These are phyloP conservation scores for Rugonectria rugulosa DNA, from an alignment of 2,329 filamentous ascomycete species.

Conservation along the genomic window DNA sequence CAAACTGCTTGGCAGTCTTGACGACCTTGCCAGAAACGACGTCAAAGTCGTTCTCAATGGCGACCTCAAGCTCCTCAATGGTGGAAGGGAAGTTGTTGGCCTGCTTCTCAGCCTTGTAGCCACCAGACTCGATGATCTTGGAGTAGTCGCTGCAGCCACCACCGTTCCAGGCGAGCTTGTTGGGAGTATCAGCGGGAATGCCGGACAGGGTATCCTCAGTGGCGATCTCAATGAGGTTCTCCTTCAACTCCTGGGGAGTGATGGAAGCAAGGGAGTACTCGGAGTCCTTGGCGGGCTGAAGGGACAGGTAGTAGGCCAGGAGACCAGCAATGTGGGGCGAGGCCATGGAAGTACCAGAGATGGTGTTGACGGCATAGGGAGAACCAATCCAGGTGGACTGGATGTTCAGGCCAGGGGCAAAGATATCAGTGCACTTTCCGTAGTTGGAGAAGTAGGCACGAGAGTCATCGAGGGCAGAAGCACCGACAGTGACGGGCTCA, in stretches of 20 bases:
- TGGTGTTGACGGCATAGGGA: slow-evolving; percentile 96
- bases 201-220: slow-evolving; percentile 81
- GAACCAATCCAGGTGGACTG: slow-evolving; percentile 98
- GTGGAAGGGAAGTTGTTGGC: slow-evolving; percentile 45
- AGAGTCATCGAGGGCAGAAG: slow-evolving; percentile 90
- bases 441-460: slow-evolving; percentile 99
- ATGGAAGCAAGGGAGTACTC: slow-evolving; percentile 89
- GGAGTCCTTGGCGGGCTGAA: slow-evolving; percentile 89
- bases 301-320: slow-evolving; percentile 95
- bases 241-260: slow-evolving; percentile 94
- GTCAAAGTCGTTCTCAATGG: slow-evolving; percentile 68
- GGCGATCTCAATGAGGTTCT: slow-evolving; percentile 81
- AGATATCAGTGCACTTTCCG: slow-evolving; percentile 99
- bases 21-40: slow-evolving; percentile 63
- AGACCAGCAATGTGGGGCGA: slow-evolving; percentile 97
- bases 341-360: slow-evolving; percentile 99
- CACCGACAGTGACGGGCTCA: slow-evolving; percentile 94
- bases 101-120: slow-evolving; percentile 66
- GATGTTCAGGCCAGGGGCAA: slow-evolving; percentile 96
- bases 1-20: slow-evolving; percentile 60
- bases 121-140: slow-evolving; percentile 77
- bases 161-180: slow-evolving; percentile 99
- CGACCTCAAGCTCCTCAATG: slow-evolving; percentile 68
- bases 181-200: slow-evolving; percentile 85
- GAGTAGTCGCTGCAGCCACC: slow-evolving; percentile 93